phyloP scores from a whole-genome alignment of 2,329 filamentous ascomycete genomes.

The Alternaria brassicae region DNA sequence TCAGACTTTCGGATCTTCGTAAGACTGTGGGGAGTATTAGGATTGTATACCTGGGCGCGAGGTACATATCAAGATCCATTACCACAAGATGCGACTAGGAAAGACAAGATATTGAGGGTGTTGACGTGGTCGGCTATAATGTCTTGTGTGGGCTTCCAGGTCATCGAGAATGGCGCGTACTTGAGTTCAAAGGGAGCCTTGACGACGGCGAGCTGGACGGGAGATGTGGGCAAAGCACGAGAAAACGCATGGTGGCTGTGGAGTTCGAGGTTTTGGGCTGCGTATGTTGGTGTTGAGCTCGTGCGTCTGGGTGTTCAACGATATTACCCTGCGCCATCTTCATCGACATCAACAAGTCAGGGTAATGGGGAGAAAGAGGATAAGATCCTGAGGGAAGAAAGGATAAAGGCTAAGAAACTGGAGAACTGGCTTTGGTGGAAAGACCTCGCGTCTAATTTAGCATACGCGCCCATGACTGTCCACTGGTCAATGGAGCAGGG shows the following conservation, averaged over 20 bases:
- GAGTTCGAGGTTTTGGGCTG: conserved; percentile 82
- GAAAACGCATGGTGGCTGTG: conserved; percentile 70
- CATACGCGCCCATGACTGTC: conserved; percentile 81
- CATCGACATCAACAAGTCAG: neutral
- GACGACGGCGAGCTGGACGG: conserved; percentile 54
- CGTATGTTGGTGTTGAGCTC: conserved; percentile 79
- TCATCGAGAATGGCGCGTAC: conserved; percentile 83
- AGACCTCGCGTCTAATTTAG: conserved; percentile 71
- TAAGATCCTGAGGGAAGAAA: conserved; percentile 51
- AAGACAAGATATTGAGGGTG: conserved; percentile 35
- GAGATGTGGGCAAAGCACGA: conserved; percentile 54
- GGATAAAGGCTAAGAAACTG: conserved; percentile 34
- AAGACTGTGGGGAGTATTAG: conserved; percentile 78
- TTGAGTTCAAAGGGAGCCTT: conserved; percentile 77
- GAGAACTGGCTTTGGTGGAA: conserved; percentile 64
- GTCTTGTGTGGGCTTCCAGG: conserved; percentile 74
- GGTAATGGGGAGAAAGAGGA: conserved; percentile 56
- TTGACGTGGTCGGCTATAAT: conserved; percentile 73
- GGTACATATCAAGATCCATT: conserved; percentile 42
- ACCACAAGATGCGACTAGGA: conserved; percentile 30
- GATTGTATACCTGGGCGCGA: conserved; percentile 73
- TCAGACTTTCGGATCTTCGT: conserved; percentile 75
- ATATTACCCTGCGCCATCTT: conserved; percentile 27
- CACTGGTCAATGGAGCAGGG: conserved; percentile 75
- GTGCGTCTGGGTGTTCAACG: conserved; percentile 62